Base-by-base conservation (phyloP, 2,329 filamentous ascomycete species). In the Coniochaeta sp. region DNA sequence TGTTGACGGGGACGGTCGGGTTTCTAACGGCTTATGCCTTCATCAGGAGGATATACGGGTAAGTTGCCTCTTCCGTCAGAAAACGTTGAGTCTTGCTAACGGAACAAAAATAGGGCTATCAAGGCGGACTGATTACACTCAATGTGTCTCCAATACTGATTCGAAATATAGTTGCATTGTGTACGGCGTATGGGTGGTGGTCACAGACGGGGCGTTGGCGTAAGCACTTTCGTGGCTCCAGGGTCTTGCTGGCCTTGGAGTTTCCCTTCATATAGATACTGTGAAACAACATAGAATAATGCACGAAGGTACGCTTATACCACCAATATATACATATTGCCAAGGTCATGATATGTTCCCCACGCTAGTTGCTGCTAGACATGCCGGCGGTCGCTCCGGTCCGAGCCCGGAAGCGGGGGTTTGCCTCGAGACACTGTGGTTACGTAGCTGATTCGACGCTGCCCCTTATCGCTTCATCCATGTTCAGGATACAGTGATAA, bases 21-120 rank as follows among this genome's bases (percentile, higher is more conserved):
- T 96, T 96, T 73, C 73, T 96, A 73, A 88, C 89, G 44, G 89
- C 90, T 6, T 96, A 95, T 76, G 84, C 87, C 1, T 96, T 96
- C 78, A 85, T 96, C 60, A 80, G 90, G 70, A 84, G 88, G 70
- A 92, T 96, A 69, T 96, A 95, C 72, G 85, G 85, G 86, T 90
- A 72, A 77, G 85, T 77, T 61, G 31, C 9, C 22, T n/a, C 4
- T 22, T 6, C 28, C 6, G 17, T 28, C 16, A 9, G 16, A 0
- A 6, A 2, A 16, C n/a, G 33, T 12, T 56, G 33, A 44, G 7
- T 17, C n/a, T 58, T 58, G 60, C 65, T 68, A 54, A 69, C 59
- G 50, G 19, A 31, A n/a, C 0, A 52, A 1, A 19, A n/a, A 44
- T 16, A 82, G 80, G 60, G 80, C 79, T 43, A 82, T 82, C 68